Evolutionary conservation across 208 protist species (phyloP).

Genomic region (Trypanosoma theileri): DNA sequence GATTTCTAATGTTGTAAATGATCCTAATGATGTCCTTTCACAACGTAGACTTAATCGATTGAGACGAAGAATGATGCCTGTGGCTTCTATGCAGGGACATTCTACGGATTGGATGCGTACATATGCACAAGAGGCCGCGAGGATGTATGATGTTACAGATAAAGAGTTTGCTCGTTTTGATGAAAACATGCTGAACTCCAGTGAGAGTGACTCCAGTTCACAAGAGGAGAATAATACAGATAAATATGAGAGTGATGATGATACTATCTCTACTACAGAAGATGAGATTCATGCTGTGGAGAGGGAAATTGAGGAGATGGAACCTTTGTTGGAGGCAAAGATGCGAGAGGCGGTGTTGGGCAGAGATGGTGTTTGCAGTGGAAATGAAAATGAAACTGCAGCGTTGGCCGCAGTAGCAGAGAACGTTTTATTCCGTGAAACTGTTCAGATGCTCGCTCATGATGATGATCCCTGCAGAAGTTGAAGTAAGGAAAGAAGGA

Average conservation of each 20-base stretch:
- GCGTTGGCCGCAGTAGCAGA: conserved; percentile 20
- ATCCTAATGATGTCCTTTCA: not conserved
- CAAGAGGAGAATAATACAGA: not conserved
- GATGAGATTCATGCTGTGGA: not conserved
- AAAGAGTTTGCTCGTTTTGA: conserved; percentile 26
- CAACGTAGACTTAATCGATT: conserved; percentile 5
- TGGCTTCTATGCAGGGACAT: conserved; percentile 14
- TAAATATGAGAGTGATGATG: not conserved
- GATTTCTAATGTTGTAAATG: not conserved
- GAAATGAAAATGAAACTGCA: conserved; percentile 1
- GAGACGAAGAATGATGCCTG: conserved; percentile 25
- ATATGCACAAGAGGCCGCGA: conserved; percentile 37
- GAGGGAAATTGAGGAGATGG: conserved; percentile 13
- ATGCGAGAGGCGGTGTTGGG: conserved; percentile 18
- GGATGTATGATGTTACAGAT: conserved; percentile 19
- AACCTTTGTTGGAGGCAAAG: conserved; percentile 7
- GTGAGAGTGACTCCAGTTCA: conserved; percentile 1
- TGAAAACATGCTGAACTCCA: conserved; percentile 12
- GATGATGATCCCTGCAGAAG: not conserved
- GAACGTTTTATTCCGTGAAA: conserved; percentile 42
- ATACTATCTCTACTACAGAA: not conserved
- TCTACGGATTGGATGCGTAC: conserved; percentile 39
- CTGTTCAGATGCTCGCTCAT: conserved; percentile 38
- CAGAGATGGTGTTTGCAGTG: not conserved
- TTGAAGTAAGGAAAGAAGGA: not conserved